Base-by-base conservation (phyloP, 805 yeast species). In the Yarrowia phangngaensis region DNA sequence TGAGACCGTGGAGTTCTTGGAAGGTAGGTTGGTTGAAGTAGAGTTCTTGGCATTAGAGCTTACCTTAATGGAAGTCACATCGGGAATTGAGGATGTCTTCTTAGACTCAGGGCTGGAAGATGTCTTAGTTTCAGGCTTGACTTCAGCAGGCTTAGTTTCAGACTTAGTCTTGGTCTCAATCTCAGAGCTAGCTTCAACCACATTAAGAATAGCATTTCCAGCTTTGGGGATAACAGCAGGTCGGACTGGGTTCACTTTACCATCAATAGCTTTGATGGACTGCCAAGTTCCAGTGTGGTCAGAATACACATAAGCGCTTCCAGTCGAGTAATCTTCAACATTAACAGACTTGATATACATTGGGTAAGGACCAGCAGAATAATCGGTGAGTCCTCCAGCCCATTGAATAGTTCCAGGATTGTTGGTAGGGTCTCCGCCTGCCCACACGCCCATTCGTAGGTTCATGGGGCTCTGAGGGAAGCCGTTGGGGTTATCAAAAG, bases 391-490 rank as follows among this genome's bases (percentile, higher is more conserved):
- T 8, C 84, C 85, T 24, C 88, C 88, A 2, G 88, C 84, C 88
- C 88, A 81, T 50, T 70, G 73, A 52, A 82, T 75, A 3, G 87
- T 81, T 19, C 87, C 87, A 33, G 60, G 68, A 2, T 70, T 65
- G 58, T 79, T 79, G 36, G 54, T 48, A 6, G 74, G 59, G 48
- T 70, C 72, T 23, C 77, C 77, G 14, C 74, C 78, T 11, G 76
- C 73, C 78, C 78, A 72, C n/a, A 69, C 50, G 6, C 76, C 76
- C 19, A 72, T 64, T 61, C 83, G 86, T 35, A 88, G 67, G 60
- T 82, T 71, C 45, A 88, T 85, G 40, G 97, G 97, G n/a, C 86
- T 70, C 67, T 88, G 95, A 32, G 97, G 97, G 64, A 76, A 89
- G 4, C 95, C 95, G 51, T 76, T 73, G 14, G 76, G 61, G 16